Base-by-base conservation (phyloP, 306 rosid species). In the Phaseolus lunatus region DNA sequence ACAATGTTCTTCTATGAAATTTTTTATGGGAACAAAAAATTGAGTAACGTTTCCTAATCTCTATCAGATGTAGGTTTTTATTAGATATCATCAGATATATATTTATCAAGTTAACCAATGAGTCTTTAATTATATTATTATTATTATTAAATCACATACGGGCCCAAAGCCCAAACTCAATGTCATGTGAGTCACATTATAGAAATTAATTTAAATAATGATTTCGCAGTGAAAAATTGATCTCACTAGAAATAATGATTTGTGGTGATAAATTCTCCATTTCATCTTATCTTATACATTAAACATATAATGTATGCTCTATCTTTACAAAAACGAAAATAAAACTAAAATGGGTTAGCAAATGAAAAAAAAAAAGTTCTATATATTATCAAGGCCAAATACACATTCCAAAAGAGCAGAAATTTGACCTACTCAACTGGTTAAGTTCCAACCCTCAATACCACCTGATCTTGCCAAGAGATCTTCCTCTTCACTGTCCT, bases 401-500 rank as follows among this genome's bases (percentile, higher is more conserved):
- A 71, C 26, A 75, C 77, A 78, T 70, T 62, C 76, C 83, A 80
- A 70, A 50, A 41, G 57, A 45, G 16, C 15, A 19, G 79, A 22
- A 77, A 77, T 26, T 67, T 61, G 7, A 45, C 44, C 81, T 39
- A 62, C 52, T 43, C 9, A 41, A 18, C 35, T 78, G 45, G 35
- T 85, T 93, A 37, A 62, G 81, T 86, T 93, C 86, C 90, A 81
- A 89, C 97, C 89, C 92, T 84, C 64, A 90, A 85, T 41, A 89
- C 96, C 78, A 93, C 90, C 82, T 86, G 96, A 79, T 93, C 96
- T 77, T 89, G 97, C 97, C 97, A 89, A 52, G 96, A 86, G 77
- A 93, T 93, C 88, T 90, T 93, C 85, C 96, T 90, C 81, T 93
- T 93, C 70, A 83, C 87, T 1, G 91, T 70, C 72, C 92, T 88